Base-by-base conservation (phyloP, 495 filamentous ascomycete species). In the Aspergillus egyptiacus region DNA sequence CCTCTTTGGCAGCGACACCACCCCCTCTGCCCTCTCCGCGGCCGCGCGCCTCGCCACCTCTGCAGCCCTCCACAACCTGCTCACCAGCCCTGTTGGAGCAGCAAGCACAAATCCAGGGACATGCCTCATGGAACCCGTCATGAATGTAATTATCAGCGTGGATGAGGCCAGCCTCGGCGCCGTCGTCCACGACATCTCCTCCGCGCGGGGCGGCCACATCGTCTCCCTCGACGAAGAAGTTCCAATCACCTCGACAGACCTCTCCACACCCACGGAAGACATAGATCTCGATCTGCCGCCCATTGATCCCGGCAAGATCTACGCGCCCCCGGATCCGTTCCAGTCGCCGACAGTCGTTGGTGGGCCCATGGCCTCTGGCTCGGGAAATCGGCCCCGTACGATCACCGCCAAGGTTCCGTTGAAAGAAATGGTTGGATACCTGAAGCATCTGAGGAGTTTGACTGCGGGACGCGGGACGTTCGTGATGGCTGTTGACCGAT, bases 341-440 rank as follows among this genome's bases (percentile, higher is more conserved):
- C 83, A 82, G 25, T 73, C 77, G 3, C 39, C 68, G 0, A 32
- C 24, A 67, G 37, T 44, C 6, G 41, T 32, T 13, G 55, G 38
- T 8, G 50, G 59, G 20, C 42, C 43, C 5, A 25, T 63, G 14
- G n/a, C 32, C 8, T 51, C 60, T 6, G 55, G 51, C 42, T 37
- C 61, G n/a, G 51, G 63, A 3, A 66, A 62, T 22, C 56, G 68
- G 7, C 76, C 76, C 38, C 68, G 82, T 40, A 84, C 74, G 5
- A 86, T 99, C 49, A 78, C 79, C 5, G 94, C 89, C 3, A 80
- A 85, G 51, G 90, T 96, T 23, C 94, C 94, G 33, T 68, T 97
- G 46, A 91, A 89, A 64, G 91, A 97, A 66, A 96, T 97, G 91
- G 86, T 96, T 41, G 89, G 91, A 25, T 99, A 99, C 68, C 67